Evolutionary conservation across 768 basidiomycete genomes (phyloP).

Genomic region (Boletus coccyginus): DNA sequence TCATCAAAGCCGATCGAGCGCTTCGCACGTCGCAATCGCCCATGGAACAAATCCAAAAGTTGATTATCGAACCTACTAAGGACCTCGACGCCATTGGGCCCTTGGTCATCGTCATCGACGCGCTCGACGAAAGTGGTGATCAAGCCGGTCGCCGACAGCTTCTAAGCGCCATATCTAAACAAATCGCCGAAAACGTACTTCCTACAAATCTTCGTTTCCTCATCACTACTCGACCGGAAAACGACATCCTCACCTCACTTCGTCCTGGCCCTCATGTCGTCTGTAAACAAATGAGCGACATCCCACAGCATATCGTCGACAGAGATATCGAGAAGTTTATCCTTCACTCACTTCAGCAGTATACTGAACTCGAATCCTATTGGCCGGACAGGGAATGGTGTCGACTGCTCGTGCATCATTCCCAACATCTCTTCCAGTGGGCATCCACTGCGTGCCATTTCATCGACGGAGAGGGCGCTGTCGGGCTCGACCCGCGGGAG

Average conservation of each 20-base stretch:
- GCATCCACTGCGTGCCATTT: conserved; percentile 6
- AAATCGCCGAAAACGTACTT: neutral
- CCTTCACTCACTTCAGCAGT: neutral
- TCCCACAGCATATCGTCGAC: neutral
- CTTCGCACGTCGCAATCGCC: neutral
- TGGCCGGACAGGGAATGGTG: conserved; percentile 15
- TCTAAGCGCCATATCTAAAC: conserved; percentile 6
- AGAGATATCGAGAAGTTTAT: conserved; percentile 2
- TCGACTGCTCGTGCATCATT: conserved; percentile 10
- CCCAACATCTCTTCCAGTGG: conserved; percentile 26
- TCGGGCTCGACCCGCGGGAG: neutral
- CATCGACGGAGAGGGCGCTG: conserved; percentile 7
- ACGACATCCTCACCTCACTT: neutral
- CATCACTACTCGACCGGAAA: conserved; percentile 18
- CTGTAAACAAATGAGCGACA: neutral
- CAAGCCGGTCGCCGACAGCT: conserved; percentile 5
- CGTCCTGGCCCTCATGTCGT: neutral
- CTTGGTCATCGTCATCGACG: conserved; percentile 16
- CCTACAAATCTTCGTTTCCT: conserved; percentile 17
- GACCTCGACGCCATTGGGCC: neutral
- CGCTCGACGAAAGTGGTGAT: conserved; percentile 22
- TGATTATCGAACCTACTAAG: neutral
- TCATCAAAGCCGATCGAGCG: no score
- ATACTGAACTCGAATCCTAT: neutral
- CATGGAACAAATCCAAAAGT: conserved; percentile 10